Conservation (phyloP, 495 filamentous ascomycete genomes). For the Evernia prunastri region DNA sequence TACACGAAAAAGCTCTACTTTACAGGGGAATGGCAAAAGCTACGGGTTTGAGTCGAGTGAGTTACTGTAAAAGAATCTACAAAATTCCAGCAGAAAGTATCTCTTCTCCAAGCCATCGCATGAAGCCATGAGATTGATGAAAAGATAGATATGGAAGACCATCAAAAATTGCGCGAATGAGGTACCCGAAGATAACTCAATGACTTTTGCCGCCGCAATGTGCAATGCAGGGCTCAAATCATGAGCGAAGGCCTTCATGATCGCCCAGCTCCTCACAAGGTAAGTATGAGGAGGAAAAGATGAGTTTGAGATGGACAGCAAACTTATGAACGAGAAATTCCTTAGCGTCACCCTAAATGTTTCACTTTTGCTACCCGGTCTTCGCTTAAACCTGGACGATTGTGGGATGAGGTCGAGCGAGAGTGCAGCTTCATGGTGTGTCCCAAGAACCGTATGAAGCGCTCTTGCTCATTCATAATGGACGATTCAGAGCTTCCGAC, state of each 20-base stretch:
- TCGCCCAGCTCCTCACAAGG: slow-evolving; percentile 59
- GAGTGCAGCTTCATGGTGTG: no score
- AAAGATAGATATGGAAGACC: slow-evolving; percentile 41
- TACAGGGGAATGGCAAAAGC: no score
- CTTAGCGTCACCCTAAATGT: background rate
- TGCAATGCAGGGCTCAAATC: slow-evolving; percentile 68
- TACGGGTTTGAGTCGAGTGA: no score
- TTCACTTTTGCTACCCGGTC: slow-evolving; percentile 7
- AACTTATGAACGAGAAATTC: background rate
- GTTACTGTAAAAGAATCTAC: no score
- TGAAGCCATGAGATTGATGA: slow-evolving; percentile 45
- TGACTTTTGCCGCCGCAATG: slow-evolving; percentile 60
- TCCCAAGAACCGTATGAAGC: background rate
- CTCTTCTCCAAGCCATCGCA: slow-evolving; percentile 48
- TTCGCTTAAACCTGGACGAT: slow-evolving; percentile 10
- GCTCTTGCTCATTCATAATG: background rate
- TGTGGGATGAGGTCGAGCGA: background rate
- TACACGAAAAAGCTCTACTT: no score
- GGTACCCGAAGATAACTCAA: slow-evolving; percentile 64
- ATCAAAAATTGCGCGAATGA: slow-evolving; percentile 67
- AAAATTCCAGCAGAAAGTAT: no score
- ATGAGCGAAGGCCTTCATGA: slow-evolving; percentile 57
- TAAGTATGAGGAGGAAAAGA: slow-evolving; percentile 61
- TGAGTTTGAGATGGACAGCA: background rate
- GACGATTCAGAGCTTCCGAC: background rate